phyloP scores from a whole-genome alignment of 805 yeast species.

The Wickerhamomyces rabaulensis region DNA sequence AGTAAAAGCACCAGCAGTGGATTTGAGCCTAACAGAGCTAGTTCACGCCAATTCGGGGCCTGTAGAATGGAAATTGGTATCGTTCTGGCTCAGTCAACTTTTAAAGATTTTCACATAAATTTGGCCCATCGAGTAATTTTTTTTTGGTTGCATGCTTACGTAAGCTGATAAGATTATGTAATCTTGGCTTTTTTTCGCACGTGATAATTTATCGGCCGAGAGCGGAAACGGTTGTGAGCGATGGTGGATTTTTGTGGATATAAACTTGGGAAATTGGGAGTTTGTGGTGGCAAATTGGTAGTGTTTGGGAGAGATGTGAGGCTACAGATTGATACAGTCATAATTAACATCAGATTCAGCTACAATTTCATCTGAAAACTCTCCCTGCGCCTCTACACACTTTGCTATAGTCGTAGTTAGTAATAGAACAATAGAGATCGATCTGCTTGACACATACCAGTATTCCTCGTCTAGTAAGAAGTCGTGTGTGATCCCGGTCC shows the following conservation, averaged over 20 bases:
- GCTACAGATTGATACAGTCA: too few relatives aligned
- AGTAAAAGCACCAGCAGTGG: neutral
- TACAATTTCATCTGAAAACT: conserved; percentile 1
- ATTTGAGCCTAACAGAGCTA: too few relatives aligned
- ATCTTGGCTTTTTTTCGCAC: neutral
- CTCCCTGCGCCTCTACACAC: conserved; percentile 8
- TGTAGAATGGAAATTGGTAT: neutral
- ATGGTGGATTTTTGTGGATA: too few relatives aligned
- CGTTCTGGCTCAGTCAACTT: neutral
- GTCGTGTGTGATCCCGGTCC: conserved; percentile 9
- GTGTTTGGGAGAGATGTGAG: too few relatives aligned
- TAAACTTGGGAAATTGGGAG: too few relatives aligned
- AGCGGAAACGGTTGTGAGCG: too few relatives aligned
- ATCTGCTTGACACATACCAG: neutral
- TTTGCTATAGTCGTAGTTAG: neutral
- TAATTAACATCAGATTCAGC: neutral
- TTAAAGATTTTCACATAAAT: neutral
- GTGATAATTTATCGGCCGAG: neutral
- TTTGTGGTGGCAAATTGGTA: too few relatives aligned
- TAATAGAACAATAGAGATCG: neutral
- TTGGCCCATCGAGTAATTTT: neutral
- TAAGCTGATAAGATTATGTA: neutral
- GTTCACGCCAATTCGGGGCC: neutral
- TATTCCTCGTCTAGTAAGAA: conserved; percentile 2
- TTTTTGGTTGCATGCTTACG: too few relatives aligned